Evolutionary conservation across 2,329 filamentous ascomycete genomes (phyloP).

Genomic region (Phaeosphaeria sp.): DNA sequence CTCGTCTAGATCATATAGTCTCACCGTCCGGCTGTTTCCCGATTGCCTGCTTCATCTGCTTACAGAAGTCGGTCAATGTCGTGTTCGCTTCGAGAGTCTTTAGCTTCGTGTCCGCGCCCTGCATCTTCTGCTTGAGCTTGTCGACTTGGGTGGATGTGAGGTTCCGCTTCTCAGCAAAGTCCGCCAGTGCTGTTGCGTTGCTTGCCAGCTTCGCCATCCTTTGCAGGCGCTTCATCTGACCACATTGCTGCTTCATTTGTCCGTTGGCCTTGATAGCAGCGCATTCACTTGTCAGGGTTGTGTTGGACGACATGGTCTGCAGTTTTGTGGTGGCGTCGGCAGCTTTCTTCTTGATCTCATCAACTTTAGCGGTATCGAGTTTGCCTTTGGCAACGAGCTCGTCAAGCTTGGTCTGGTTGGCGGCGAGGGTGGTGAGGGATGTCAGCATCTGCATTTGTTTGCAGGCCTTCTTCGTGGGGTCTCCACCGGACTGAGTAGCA

Average conservation of each 20-base stretch:
- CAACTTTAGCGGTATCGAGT: slow-evolving; percentile 32
- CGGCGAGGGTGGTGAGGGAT: slow-evolving; percentile 29
- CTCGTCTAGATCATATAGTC: background rate
- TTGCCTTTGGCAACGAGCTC: slow-evolving; percentile 8
- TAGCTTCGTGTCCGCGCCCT: slow-evolving; percentile 30
- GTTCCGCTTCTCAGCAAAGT: slow-evolving; percentile 24
- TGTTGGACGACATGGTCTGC: slow-evolving; percentile 29
- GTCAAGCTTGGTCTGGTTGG: slow-evolving; percentile 28
- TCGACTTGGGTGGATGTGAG: slow-evolving; percentile 29
- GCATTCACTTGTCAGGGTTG: slow-evolving; percentile 35
- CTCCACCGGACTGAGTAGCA: slow-evolving; percentile 10
- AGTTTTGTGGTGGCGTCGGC: slow-evolving; percentile 30
- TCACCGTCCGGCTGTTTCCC: slow-evolving; percentile 7
- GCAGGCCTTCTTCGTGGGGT: slow-evolving; percentile 29
- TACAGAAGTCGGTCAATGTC: slow-evolving; percentile 35
- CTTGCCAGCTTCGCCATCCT: slow-evolving; percentile 29
- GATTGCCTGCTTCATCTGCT: slow-evolving; percentile 22
- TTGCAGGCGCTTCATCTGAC: slow-evolving; percentile 27
- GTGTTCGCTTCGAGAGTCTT: slow-evolving; percentile 31
- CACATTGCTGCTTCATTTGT: slow-evolving; percentile 28
- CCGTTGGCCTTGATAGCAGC: slow-evolving; percentile 30
- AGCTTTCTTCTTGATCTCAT: slow-evolving; percentile 34
- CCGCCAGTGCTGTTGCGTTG: slow-evolving; percentile 35
- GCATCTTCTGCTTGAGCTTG: slow-evolving; percentile 29
- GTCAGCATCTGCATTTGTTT: slow-evolving; percentile 27